A percentile compares a stretch with the other conserved stretches of the same genome.
phyloP scores from a whole-genome alignment of 345 rosid species.

The Atalantia buxifolia region DNA sequence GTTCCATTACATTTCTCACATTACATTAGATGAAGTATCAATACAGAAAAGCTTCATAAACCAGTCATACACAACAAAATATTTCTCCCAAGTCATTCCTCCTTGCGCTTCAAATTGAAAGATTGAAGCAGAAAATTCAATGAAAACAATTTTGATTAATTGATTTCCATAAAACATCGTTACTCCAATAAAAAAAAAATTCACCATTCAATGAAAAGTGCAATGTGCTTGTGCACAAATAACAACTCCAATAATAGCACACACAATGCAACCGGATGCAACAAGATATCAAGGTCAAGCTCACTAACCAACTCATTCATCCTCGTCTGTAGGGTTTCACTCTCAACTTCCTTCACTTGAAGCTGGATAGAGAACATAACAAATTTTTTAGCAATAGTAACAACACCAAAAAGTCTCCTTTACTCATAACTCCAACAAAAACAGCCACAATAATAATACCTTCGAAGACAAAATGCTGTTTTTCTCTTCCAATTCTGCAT shows the following conservation, averaged over 20 bases:
- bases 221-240: neutral
- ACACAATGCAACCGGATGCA: neutral
- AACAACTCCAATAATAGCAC: neutral
- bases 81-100: neutral
- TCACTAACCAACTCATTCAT: slow-evolving; percentile 63
- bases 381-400: slow-evolving; percentile 17
- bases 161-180: neutral
- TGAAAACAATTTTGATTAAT: neutral
- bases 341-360: slow-evolving; percentile 59
- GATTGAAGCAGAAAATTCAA: neutral
- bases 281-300: neutral
- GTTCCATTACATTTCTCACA: neutral
- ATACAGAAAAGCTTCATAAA: neutral
- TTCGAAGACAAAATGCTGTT: slow-evolving; percentile 47
- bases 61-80: neutral
- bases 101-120: neutral
- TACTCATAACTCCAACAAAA: neutral
- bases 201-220: neutral
- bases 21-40: neutral
- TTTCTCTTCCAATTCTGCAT: slow-evolving; percentile 65
- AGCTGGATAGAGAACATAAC: slow-evolving; percentile 40
- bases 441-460: slow-evolving; percentile 26
- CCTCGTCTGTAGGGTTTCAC: slow-evolving; percentile 47
- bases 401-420: neutral
- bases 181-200: neutral